Base-by-base conservation (phyloP, 2,329 filamentous ascomycete genomes). In the Aspergillus fijiensis region DNA sequence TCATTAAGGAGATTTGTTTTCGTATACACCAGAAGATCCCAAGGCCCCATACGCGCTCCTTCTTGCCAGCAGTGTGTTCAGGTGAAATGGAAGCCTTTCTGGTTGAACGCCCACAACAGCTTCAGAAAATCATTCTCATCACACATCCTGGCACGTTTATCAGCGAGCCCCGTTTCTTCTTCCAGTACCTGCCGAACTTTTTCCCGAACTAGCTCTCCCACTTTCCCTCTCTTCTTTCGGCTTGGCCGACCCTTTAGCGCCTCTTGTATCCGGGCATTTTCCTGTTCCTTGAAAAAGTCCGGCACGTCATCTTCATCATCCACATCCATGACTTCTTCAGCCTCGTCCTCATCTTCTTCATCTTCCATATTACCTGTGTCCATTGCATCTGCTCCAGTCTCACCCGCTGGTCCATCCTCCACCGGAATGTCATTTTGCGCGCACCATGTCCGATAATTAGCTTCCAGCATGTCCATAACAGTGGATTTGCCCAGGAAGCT, bases 91-190 rank as follows among this genome's bases (percentile, higher is more conserved):
- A 98, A 94, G 29, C 92, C 92, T 74, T 96, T 91, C 66, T 91
- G 86, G 74, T 97, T 96, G 76, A 97, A 96, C 2, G 90, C 89
- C 75, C 84, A 87, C 63, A 96, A 77, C 65, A 97, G 76, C 67
- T 88, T 88, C 73, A 99, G 78, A 72, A 97, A 98, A 70, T 96
- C 93, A 55, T 90, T 93, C 78, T 98, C 92, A 71, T 97, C 92
- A 71, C 92, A 96, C 81, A 95, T 88, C 62, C 91, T 85, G 11
- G 93, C 86, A 65, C 94, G 83, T 79, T 90, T 91, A 62, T 96
- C 91, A 3, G 88, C 89, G 57, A 98, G 81, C 51, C 87, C 85
- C 0, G 93, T 96, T 59, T 89, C 87, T 64, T 89, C 86, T 72
- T 94, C 89, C 21, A 98, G 81, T 21, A 97, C 92, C 72, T 89